A percentile compares a stretch with the other conserved stretches of the same genome.
These are phyloP conservation scores for Rhodotorula sp. DNA, from an alignment of 1,284 basidiomycete genomes.

Conservation along the genomic window DNA sequence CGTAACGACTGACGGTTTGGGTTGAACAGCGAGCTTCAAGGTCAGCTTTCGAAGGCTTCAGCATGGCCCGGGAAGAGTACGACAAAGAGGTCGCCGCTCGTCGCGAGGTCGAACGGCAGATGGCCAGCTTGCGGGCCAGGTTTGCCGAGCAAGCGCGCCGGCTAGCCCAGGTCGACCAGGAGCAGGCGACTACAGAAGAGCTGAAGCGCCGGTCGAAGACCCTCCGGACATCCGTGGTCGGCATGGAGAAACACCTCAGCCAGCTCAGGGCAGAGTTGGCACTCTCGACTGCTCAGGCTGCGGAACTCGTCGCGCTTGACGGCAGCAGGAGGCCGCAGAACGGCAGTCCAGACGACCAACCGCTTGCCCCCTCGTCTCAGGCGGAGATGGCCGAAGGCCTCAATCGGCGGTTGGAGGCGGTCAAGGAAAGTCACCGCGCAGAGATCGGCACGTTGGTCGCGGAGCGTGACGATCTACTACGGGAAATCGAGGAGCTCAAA, in stretches of 20 bases:
- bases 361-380: slow-evolving; percentile 6
- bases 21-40: slow-evolving; percentile 40
- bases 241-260: slow-evolving; percentile 80
- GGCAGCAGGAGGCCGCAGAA: neutral
- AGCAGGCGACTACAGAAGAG: slow-evolving; percentile 64
- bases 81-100: slow-evolving; percentile 83
- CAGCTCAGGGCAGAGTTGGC: slow-evolving; percentile 86
- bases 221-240: slow-evolving; percentile 70
- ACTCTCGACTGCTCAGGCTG: slow-evolving; percentile 86
- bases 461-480: slow-evolving; percentile 72
- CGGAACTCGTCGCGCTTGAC: slow-evolving; percentile 66
- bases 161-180: slow-evolving; percentile 77
- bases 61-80: slow-evolving; percentile 88
- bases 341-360: neutral
- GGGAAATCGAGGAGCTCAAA: slow-evolving; percentile 84
- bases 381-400: slow-evolving; percentile 51
- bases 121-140: slow-evolving; percentile 76
- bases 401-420: slow-evolving; percentile 79
- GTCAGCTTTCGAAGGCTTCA: slow-evolving; percentile 69
- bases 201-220: slow-evolving; percentile 77
- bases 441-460: slow-evolving; percentile 81
- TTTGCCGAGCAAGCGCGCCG: slow-evolving; percentile 86
- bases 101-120: slow-evolving; percentile 86
- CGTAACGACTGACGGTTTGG: neutral
- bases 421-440: slow-evolving; percentile 81